A percentile compares a stretch with the other conserved stretches of the same genome.
These are phyloP conservation scores for Aspergillus alliaceus DNA, from an alignment of 2,329 filamentous ascomycete species.

Conservation along the genomic window DNA sequence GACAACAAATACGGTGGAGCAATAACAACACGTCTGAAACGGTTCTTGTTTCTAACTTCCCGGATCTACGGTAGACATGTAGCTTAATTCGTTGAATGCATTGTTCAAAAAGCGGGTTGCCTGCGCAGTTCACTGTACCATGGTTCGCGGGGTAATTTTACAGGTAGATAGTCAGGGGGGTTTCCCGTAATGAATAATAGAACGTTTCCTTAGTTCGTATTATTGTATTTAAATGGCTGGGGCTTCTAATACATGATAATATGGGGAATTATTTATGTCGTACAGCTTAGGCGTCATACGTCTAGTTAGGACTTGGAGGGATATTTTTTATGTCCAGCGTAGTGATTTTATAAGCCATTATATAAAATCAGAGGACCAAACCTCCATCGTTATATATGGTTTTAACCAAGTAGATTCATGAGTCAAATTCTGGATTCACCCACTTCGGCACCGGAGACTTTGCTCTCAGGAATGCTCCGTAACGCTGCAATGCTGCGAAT, in stretches of 20 bases:
- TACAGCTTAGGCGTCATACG: too few species aligned
- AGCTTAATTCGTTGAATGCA: neutral
- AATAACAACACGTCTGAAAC: too few species aligned
- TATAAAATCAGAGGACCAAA: neutral
- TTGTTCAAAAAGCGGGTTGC: neutral
- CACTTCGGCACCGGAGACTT: constrained; percentile 42
- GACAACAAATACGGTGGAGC: too few species aligned
- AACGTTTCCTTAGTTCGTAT: too few species aligned
- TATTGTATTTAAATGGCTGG: too few species aligned
- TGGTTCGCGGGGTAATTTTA: neutral
- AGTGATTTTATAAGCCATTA: too few species aligned
- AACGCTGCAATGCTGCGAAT: constrained; percentile 43
- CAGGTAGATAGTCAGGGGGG: too few species aligned
- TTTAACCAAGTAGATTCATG: constrained; percentile 1
- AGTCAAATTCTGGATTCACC: constrained; percentile 48
- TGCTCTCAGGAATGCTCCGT: constrained; percentile 39
- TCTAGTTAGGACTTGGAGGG: too few species aligned
- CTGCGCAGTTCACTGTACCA: neutral
- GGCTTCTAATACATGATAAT: too few species aligned
- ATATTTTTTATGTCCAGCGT: too few species aligned
- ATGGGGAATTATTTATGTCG: too few species aligned
- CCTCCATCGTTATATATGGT: neutral
- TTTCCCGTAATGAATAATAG: too few species aligned
- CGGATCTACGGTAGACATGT: neutral
- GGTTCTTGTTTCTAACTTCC: neutral